Base-by-base conservation (phyloP, 2,329 filamentous ascomycete species). In the Fusarium sp. region DNA sequence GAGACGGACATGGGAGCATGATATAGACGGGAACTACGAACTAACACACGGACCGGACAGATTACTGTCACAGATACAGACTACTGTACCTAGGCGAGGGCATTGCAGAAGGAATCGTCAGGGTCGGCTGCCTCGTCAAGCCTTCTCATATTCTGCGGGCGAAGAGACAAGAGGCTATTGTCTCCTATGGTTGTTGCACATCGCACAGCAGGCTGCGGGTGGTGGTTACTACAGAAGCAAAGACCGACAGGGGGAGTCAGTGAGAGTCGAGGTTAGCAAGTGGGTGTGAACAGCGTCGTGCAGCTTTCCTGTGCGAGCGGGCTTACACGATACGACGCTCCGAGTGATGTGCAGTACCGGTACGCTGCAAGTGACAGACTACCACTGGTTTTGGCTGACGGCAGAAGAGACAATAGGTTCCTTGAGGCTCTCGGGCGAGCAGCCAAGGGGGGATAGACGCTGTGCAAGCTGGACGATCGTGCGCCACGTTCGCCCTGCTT, bases 401-500 rank as follows among this genome's bases (percentile, higher is more conserved):
- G 60, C 49, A 25, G 52, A 49, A 52, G 49, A 33, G 55, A 43
- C 25, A 45, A 60, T 52, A 65, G 49, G 58, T 68, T 46, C 58
- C 46, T 55, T 62, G 70, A 72, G 70, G 70, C 70, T 72, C 70
- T 69, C 56, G 48, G 50, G 50, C 43, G 42, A 59, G 55, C 45
- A 50, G 43, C 20, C 58, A 52, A 55, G 51, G 41, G 42, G 47
- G 15, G 29, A 40, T 50, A 23, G 66, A 56, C 52, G 69, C 69
- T 45, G 71, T 69, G 58, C 66, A 45, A 72, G 65, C 70, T 72
- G 63, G 70, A 54, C 42, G 49, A 69, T 59, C 46, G 56, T 67
- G 55, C 63, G 71, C 71, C 70, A 68, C 63, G 71, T 66, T 51
- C 71, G 71, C 71, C 71, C 65, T 53, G 70, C 66, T 71, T 71